Percentiles rank a stretch among this genome's conserved stretches.
Evolutionary conservation across 208 protist genomes (phyloP).

Genomic region (Trypanosoma lewisi): DNA sequence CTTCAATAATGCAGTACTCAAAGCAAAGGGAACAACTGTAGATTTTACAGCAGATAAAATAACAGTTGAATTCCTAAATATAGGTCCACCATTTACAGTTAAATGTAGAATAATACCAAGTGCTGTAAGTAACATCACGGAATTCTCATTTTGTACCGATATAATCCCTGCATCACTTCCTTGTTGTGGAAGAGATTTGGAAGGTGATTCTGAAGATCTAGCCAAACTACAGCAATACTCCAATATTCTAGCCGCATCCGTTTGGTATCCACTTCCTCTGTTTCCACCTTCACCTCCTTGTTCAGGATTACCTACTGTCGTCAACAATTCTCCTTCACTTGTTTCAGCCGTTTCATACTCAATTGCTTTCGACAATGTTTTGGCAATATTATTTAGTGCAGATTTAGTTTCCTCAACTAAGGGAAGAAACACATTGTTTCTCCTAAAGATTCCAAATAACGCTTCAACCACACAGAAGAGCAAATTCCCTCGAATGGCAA

Average conservation of each 20-base stretch:
- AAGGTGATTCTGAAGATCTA: conserved; percentile 8
- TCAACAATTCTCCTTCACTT: background rate
- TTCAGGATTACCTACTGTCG: background rate
- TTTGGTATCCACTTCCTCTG: conserved; percentile 1
- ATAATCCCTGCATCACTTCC: conserved; percentile 8
- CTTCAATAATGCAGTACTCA: conserved; percentile 82
- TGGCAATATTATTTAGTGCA: conserved; percentile 44
- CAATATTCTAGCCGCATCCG: conserved; percentile 11
- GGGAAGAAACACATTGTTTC: conserved; percentile 32
- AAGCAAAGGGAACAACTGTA: conserved; percentile 76
- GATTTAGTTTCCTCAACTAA: conserved; percentile 51
- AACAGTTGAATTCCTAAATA: conserved; percentile 69
- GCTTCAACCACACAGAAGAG: conserved; percentile 46
- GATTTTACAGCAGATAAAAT: conserved; percentile 79
- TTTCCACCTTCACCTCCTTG: too few relatives aligned
- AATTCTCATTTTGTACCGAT: conserved; percentile 11
- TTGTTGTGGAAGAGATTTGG: background rate
- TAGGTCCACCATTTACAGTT: conserved; percentile 84
- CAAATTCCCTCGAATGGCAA: conserved; percentile 40
- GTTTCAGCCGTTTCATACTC: conserved; percentile 26
- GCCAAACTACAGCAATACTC: conserved; percentile 17
- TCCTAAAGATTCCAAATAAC: conserved; percentile 48
- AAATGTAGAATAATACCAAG: conserved; percentile 69
- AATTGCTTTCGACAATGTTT: conserved; percentile 54
- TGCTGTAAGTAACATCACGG: conserved; percentile 33